Evolutionary conservation across 1,139 yeast species (phyloP), one percentile per base, ranked within the genome.

Genomic region (Pichia inconspicua): DNA sequence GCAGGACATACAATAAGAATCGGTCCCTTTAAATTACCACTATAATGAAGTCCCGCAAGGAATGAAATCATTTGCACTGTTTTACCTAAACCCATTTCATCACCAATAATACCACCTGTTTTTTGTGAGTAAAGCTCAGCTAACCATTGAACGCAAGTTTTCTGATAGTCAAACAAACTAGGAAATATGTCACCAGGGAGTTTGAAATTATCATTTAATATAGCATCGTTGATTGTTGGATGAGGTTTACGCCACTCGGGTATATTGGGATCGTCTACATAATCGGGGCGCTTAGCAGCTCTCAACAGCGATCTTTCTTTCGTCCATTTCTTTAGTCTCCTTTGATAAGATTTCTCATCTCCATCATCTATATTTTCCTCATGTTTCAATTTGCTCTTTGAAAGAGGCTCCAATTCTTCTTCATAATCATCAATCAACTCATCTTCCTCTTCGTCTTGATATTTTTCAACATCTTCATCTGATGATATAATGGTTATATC

Each of bases 51-150:
- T 0, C 96, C 95, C 0, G 97, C 97, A 10, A 92, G 62, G 63
- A 92, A 92, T 0, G 97, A 80, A 40, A 88, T 88, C 9, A 92
- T 77, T 63, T 92, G 98, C 48, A 92, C 84, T 0, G 98, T 92
- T 61, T 92, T 92, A 2, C 98, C 98, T 15, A 92, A 67, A 0
- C 98, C 98, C 98, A 92, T 92, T 65, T 92, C 98, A 66, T 92
- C 98, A 32, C 97, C 97, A 43, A 92, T 76, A 11, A 92, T 92
- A 0, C 98, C 98, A 1, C 98, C 98, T 2, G 92, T 82, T 48
- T 80, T 81, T 61, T 90, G 97, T 19, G 80, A 74, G 59, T 87
- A 84, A 19, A 92, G 71, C 60, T 92, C 99, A 88, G 81, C 77
- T 22, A 78, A 66, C 83, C 83, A 78, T 55, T 78, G 92, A 0